Percentiles rank a stretch among this genome's conserved stretches.
Evolutionary conservation across 2,329 filamentous ascomycete genomes (phyloP).

Genomic region (Fusarium napiforme): DNA sequence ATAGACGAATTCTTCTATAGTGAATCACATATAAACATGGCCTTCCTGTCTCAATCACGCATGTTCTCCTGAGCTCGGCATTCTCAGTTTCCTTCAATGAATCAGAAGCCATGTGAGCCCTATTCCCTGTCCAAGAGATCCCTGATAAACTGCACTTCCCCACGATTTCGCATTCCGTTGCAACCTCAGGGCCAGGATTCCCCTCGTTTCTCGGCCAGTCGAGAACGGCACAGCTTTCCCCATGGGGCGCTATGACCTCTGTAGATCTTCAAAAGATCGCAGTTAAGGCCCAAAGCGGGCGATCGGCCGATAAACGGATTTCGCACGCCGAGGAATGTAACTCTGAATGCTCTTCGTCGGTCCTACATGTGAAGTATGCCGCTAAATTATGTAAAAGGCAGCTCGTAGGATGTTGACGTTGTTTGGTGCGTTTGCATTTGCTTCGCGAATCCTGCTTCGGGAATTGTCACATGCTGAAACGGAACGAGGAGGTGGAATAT

Average conservation of each 20-base stretch:
- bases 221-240: conserved; percentile 17
- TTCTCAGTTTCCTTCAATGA: neutral
- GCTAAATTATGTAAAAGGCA: neutral
- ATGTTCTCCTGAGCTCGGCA: neutral
- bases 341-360: neutral
- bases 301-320: conserved; percentile 3
- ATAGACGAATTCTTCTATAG: neutral
- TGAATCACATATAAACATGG: neutral
- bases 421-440: neutral
- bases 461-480: neutral
- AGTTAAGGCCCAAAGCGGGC: conserved; percentile 11
- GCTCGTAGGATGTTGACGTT: no score
- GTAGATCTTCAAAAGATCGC: conserved; percentile 19
- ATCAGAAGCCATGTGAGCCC: neutral
- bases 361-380: conserved; percentile 25
- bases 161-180: neutral
- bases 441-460: neutral
- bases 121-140: neutral
- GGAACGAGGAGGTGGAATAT: neutral
- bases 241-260: conserved; percentile 6
- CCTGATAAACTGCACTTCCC: neutral
- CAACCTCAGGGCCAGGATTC: neutral
- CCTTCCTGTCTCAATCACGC: neutral
- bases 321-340: conserved; percentile 28
- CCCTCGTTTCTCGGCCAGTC: neutral